phyloP scores from a whole-genome alignment of 176 grass and related monocot genomes.

The Hordeum vulgare region MorexV3_pseudomolecules_assembly NC_058524.1:39561896-39562395 shows the following conservation, averaged over 20 bases:
- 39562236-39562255: neutral
- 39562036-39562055: neutral
- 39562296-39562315: accelerated
- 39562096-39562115: no score
- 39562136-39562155: neutral
- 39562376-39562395: no score
- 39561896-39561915: neutral
- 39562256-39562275: neutral
- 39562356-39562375: no score
- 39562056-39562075: no score
- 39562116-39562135: no score
- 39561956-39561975: neutral
- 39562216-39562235: neutral
- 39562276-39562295: neutral
- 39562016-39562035: neutral
- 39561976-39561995: neutral
- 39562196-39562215: neutral
- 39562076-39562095: accelerated
- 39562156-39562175: neutral
- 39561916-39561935: no score
- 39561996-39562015: neutral
- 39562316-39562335: neutral
- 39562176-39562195: neutral
- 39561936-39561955: no score
- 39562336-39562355: no score